Evolutionary conservation across 257 asterid species (phyloP).

Genomic region (Linaria vulgaris): DNA sequence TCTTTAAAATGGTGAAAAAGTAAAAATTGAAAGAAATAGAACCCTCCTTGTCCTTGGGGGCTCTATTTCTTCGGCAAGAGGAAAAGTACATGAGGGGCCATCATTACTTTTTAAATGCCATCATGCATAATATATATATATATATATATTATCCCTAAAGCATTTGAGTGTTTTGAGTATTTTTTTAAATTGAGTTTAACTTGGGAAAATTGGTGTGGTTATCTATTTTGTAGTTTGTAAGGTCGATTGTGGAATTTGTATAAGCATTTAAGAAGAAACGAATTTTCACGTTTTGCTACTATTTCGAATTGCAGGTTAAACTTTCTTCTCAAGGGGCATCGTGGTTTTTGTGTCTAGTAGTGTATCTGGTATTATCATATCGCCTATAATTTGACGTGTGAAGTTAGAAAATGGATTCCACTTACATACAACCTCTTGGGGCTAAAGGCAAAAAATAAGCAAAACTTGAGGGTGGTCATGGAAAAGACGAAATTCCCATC

Average conservation of each 20-base stretch:
- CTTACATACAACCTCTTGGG: background rate
- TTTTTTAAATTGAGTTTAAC: background rate
- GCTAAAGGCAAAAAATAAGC: constrained; percentile 9
- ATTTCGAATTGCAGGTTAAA: constrained; percentile 33
- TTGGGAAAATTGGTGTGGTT: no score
- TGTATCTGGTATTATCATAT: constrained; percentile 26
- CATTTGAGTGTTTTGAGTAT: no score
- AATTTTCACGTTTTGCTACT: background rate
- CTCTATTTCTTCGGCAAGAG: no score
- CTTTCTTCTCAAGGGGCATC: constrained; percentile 29
- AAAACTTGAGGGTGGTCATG: background rate
- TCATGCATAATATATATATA: no score
- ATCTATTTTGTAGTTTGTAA: no score
- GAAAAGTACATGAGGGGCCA: no score
- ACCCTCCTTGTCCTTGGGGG: no score
- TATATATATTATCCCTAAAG: no score
- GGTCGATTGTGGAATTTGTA: no score
- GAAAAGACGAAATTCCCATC: constrained; percentile 14
- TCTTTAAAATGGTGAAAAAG: no score
- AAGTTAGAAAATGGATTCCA: background rate
- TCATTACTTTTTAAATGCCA: no score
- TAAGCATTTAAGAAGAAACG: no score
- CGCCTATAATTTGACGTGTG: constrained; percentile 19
- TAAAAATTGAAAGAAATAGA: background rate
- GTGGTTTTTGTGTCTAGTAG: constrained; percentile 30